Evolutionary conservation across 2,329 filamentous ascomycete genomes (phyloP), one percentile per base, ranked within the genome.

Genomic region (Ophiostoma triangulosporum): DNA sequence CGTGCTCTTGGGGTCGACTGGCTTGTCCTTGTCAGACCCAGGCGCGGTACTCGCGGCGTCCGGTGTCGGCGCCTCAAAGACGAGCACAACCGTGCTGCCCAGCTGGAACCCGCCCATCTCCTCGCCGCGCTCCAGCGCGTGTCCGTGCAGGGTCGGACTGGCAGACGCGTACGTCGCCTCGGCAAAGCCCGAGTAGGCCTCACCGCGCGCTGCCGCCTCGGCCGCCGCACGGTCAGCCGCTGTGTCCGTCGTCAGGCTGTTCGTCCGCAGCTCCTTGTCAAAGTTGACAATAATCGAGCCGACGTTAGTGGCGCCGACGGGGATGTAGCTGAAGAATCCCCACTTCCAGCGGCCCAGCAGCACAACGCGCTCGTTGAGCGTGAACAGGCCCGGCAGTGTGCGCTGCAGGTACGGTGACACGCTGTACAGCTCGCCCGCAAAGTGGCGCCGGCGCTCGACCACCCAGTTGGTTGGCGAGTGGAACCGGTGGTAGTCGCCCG

Each of bases 101-200:
- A 98, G 75, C 71, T 94, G 88, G 70, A 98, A 98, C 0, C 93
- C 94, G 53, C 93, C 93, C 89, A 98, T 97, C 69, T 98, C 93
- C 65, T 97, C 91, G 33, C 93, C 93, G 45, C 86, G 77, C 58
- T 83, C 80, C 53, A 98, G 71, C 1, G 91, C 85, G 65, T 97
- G 83, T 2, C 94, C 93, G 20, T 81, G 80, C 0, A 98, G 74
- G 2, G 95, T 78, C 3, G 75, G 70, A 62, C 86, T 94, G 1
- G 91, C 88, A 15, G 75, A 76, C 46, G 78, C 78, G 64, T 98
- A 98, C 2, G 86, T 90, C 7, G 93, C 94, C 70, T 98, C 93
- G 0, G 87, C 82, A 64, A 90, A 98, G 1, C 93, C 93, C n/a
- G 81, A 79, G 65, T 95, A 95, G 1, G 81, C 77, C 68, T 96